Evolutionary conservation across 352 stramenopile genomes (phyloP).

Genomic region (Globisporangium nagaii): DNA sequence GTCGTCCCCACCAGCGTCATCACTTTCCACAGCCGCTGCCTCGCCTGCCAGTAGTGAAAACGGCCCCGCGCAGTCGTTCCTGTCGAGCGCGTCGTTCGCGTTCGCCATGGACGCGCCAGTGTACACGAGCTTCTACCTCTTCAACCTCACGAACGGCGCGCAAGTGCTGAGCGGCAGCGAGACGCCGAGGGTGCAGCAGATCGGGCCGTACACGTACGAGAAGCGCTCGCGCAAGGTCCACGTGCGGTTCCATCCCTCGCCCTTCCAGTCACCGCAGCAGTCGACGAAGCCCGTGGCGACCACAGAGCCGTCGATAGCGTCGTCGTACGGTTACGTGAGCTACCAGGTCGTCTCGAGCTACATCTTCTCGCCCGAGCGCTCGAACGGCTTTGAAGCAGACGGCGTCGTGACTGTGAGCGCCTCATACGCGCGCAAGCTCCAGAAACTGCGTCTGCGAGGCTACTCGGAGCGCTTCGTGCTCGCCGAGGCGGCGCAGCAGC

Average conservation of each 20-base stretch:
- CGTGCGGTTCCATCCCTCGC: slow-evolving; percentile 27
- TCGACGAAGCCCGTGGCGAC: neutral
- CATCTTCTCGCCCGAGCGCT: slow-evolving; percentile 37
- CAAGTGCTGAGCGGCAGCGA: slow-evolving; percentile 25
- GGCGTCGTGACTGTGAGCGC: slow-evolving; percentile 49
- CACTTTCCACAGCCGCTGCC: neutral
- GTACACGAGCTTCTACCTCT: slow-evolving; percentile 61
- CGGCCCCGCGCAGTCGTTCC: slow-evolving; percentile 5
- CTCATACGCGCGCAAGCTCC: slow-evolving; percentile 46
- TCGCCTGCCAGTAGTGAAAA: neutral
- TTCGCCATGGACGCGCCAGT: slow-evolving; percentile 44
- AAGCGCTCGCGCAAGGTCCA: slow-evolving; percentile 53
- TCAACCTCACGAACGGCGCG: slow-evolving; percentile 62
- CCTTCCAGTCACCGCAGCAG: neutral
- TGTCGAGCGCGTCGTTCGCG: slow-evolving; percentile 24
- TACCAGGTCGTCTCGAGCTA: slow-evolving; percentile 48
- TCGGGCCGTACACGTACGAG: slow-evolving; percentile 68
- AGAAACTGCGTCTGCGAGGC: slow-evolving; percentile 33
- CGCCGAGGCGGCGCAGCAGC: slow-evolving; percentile 51
- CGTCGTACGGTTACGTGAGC: slow-evolving; percentile 31
- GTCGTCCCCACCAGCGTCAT: neutral
- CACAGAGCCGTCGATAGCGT: neutral
- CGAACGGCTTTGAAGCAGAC: slow-evolving; percentile 60
- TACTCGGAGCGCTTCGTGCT: slow-evolving; percentile 56
- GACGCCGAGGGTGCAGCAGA: slow-evolving; percentile 30